These are phyloP conservation scores for Tricholoma matsutake DNA, from an alignment of 768 basidiomycete species.

Conservation along the genomic window DNA sequence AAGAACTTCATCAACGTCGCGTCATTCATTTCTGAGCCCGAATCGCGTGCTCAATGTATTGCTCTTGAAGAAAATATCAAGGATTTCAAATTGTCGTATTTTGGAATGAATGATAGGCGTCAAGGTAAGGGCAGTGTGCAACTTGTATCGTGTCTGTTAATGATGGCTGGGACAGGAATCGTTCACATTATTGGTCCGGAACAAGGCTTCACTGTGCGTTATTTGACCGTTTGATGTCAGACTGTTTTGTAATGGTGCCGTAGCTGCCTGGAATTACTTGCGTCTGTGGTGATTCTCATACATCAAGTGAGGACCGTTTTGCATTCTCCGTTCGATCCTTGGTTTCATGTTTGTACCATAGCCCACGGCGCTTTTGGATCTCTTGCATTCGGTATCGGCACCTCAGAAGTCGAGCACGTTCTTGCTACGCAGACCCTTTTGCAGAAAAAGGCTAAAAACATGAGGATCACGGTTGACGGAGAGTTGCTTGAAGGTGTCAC, in stretches of 20 bases:
- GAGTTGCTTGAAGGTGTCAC: conserved; percentile 76
- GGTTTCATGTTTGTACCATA: conserved; percentile 22
- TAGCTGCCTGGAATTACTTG: conserved; percentile 77
- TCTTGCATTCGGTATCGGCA: conserved; percentile 90
- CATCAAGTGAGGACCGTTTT: conserved; percentile 61
- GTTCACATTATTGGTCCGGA: conserved; percentile 92
- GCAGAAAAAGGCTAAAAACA: conserved; percentile 88
- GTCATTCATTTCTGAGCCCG: conserved; percentile 78
- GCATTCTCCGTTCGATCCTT: neutral
- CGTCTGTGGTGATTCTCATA: conserved; percentile 93
- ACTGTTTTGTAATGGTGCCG: conserved; percentile 3
- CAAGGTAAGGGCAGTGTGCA: conserved; percentile 54
- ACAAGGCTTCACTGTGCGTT: conserved; percentile 81
- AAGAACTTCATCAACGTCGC: conserved; percentile 71
- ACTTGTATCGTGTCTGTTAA: conserved; percentile 1
- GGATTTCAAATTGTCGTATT: conserved; percentile 89
- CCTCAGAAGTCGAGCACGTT: conserved; percentile 92
- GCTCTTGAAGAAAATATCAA: conserved; percentile 89
- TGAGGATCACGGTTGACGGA: conserved; percentile 88
- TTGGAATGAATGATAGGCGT: conserved; percentile 84
- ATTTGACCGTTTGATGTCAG: neutral
- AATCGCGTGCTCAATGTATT: conserved; percentile 79
- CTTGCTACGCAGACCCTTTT: conserved; percentile 88
- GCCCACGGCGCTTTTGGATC: conserved; percentile 93
- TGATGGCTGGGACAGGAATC: conserved; percentile 48